Evolutionary conservation across 495 filamentous ascomycete genomes (phyloP).

Genomic region (Bombardia bombarda): DNA sequence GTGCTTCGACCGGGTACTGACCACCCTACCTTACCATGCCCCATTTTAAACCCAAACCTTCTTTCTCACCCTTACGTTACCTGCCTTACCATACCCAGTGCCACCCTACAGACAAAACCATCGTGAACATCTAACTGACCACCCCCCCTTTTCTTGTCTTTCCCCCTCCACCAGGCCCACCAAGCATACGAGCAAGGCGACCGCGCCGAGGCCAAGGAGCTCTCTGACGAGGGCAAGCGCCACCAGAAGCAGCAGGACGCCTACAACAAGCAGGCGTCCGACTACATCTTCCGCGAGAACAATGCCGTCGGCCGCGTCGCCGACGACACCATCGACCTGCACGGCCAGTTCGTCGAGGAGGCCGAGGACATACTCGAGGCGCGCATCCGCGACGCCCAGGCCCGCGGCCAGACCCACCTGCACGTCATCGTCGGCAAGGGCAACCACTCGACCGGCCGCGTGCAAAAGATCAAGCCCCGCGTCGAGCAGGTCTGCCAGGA

Average conservation of each 20-base stretch:
- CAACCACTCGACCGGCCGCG: constrained; percentile 68
- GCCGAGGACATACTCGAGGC: constrained; percentile 82
- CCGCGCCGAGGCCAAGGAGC: constrained; percentile 65
- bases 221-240: constrained; percentile 75
- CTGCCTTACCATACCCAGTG: neutral
- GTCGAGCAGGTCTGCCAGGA: constrained; percentile 81
- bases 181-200: constrained; percentile 76
- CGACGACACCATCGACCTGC: constrained; percentile 84
- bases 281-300: constrained; percentile 92
- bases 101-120: too few species aligned
- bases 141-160: too few species aligned
- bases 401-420: constrained; percentile 66
- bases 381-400: constrained; percentile 66
- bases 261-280: constrained; percentile 82
- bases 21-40: neutral
- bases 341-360: constrained; percentile 89
- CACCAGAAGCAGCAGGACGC: constrained; percentile 72
- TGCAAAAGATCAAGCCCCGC: constrained; percentile 86
- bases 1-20: constrained; percentile 68
- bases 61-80: constrained; percentile 1
- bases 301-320: constrained; percentile 63
- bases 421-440: constrained; percentile 82
- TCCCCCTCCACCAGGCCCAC: constrained; percentile 61
- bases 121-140: too few species aligned
- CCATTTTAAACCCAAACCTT: neutral